These are phyloP conservation scores for Candida namnaoensis DNA, from an alignment of 805 yeast genomes.

Conservation along the genomic window DNA sequence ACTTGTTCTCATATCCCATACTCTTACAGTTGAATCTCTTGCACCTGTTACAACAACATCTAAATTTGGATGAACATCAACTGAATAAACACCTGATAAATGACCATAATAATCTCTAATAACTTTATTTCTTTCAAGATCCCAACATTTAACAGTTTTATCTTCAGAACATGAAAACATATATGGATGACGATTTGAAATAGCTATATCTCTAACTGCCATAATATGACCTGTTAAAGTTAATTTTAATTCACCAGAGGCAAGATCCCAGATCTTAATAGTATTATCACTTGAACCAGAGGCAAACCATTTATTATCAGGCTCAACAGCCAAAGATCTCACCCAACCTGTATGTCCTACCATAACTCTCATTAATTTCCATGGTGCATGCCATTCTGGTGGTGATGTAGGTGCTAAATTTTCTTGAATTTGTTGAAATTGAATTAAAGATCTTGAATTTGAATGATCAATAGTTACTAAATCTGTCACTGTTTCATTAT, in stretches of 20 bases:
- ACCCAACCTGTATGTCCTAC: slow-evolving; percentile 95
- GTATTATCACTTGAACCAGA: slow-evolving; percentile 88
- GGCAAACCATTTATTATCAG: slow-evolving; percentile 84
- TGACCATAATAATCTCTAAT: slow-evolving; percentile 92
- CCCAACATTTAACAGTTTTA: slow-evolving; percentile 92
- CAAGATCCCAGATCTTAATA: slow-evolving; percentile 87
- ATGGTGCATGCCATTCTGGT: slow-evolving; percentile 46
- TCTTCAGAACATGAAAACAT: slow-evolving; percentile 91
- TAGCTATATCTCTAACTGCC: slow-evolving; percentile 72
- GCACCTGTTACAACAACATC: slow-evolving; percentile 85
- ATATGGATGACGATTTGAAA: slow-evolving; percentile 76
- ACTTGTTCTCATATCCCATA: slow-evolving; percentile 90
- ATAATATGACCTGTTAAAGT: slow-evolving; percentile 87
- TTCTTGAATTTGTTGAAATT: slow-evolving; percentile 5
- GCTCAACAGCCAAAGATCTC: slow-evolving; percentile 72
- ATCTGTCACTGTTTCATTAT: background rate
- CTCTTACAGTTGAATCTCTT: slow-evolving; percentile 74
- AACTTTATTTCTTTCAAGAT: slow-evolving; percentile 75
- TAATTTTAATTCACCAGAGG: slow-evolving; percentile 55
- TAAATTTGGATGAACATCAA: slow-evolving; percentile 81
- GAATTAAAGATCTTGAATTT: slow-evolving; percentile 5
- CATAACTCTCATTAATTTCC: slow-evolving; percentile 67
- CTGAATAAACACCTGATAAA: slow-evolving; percentile 76
- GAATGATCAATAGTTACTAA: background rate
- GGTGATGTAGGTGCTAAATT: slow-evolving; percentile 7